These are phyloP conservation scores for Marasmius fiardii DNA, from an alignment of 1,284 basidiomycete species.

Conservation along the genomic window DNA sequence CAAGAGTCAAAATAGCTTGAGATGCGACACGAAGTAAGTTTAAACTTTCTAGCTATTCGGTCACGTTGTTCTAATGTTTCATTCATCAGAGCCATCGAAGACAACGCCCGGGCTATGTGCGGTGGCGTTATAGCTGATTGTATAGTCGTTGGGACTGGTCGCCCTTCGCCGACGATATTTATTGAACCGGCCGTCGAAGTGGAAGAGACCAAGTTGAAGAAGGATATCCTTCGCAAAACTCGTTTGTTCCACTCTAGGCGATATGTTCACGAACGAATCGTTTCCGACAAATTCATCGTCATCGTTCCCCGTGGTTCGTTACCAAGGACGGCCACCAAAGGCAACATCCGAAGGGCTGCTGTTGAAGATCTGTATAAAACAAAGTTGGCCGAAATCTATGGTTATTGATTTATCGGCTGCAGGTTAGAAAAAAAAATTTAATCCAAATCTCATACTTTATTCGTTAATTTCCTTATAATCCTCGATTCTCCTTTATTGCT, in stretches of 20 bases:
- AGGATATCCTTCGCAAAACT: slow-evolving; percentile 63
- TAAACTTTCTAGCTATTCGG: not conserved
- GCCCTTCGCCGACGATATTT: slow-evolving; percentile 62
- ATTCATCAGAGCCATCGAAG: slow-evolving; percentile 54
- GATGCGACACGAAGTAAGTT: slow-evolving; percentile 53
- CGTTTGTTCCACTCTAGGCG: slow-evolving; percentile 60
- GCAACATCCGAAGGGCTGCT: slow-evolving; percentile 65
- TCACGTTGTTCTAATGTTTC: not conserved
- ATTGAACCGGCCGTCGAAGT: slow-evolving; percentile 48
- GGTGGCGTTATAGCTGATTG: slow-evolving; percentile 54
- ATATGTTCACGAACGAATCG: slow-evolving; percentile 69
- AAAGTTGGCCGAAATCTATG: slow-evolving; percentile 53
- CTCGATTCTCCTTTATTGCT: no score
- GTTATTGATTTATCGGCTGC: not conserved
- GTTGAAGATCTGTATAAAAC: slow-evolving; percentile 56
- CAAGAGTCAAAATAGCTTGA: slow-evolving; percentile 51
- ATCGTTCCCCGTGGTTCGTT: slow-evolving; percentile 54
- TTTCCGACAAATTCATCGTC: slow-evolving; percentile 53
- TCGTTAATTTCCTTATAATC: no score
- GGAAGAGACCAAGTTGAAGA: slow-evolving; percentile 52
- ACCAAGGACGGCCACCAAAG: slow-evolving; percentile 68
- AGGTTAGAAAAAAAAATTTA: no score
- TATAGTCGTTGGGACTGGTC: slow-evolving; percentile 62
- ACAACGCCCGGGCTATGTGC: slow-evolving; percentile 56
- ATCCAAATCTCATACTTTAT: no score